Conservation (phyloP, 345 rosid species). For the Moricandia moricandioides region DNA sequence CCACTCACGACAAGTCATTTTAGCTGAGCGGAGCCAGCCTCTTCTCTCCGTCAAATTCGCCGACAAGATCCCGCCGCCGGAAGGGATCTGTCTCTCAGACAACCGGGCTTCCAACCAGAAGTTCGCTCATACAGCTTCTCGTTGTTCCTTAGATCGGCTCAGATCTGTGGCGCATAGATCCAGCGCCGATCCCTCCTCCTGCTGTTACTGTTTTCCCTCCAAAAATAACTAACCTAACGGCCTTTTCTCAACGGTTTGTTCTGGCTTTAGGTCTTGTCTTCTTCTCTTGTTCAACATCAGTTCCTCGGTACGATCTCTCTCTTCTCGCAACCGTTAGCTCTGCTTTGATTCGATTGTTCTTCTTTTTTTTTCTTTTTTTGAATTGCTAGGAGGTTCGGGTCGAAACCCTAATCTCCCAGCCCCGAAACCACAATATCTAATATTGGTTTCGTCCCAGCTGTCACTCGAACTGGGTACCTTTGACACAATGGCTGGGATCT, state of each 20-base stretch:
- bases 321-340: not conserved
- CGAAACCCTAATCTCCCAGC: too few species aligned
- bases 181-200: constrained; percentile 40
- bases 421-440: too few species aligned
- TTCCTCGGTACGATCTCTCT: not conserved
- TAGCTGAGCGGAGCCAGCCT: constrained; percentile 32
- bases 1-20: constrained; percentile 44
- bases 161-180: constrained; percentile 57
- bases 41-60: constrained; percentile 21
- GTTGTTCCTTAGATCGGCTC: constrained; percentile 49
- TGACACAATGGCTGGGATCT: too few species aligned
- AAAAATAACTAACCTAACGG: not conserved
- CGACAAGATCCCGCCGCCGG: constrained; percentile 20
- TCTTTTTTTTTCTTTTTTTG: too few species aligned
- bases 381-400: too few species aligned
- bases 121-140: constrained; percentile 22
- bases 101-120: constrained; percentile 26
- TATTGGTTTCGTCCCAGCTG: too few species aligned
- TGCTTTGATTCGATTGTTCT: too few species aligned
- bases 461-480: too few species aligned
- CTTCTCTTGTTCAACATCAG: not conserved
- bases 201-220: constrained; percentile 44
- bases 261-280: too few species aligned
- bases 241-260: too few species aligned
- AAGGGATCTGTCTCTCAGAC: not conserved